A percentile compares a stretch with the other conserved stretches of the same genome.
These are phyloP conservation scores for Sporothrix schenckii DNA, from an alignment of 2,329 filamentous ascomycete genomes.

Conservation along the genomic window DNA sequence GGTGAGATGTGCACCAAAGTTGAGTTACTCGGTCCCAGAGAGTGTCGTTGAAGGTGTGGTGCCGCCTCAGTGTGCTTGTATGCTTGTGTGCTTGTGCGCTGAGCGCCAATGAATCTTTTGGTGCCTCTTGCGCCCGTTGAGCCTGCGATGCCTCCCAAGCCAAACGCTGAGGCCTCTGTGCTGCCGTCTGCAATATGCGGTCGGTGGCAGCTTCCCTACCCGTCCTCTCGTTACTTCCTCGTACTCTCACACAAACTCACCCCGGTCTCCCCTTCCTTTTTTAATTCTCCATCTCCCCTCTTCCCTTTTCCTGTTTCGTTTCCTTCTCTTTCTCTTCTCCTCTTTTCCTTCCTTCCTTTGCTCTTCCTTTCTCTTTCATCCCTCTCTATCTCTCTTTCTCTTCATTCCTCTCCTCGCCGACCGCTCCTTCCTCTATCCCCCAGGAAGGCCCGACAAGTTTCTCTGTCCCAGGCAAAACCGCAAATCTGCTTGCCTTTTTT, in stretches of 20 bases:
- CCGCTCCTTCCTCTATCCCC: constrained; percentile 27
- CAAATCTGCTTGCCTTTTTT: constrained; percentile 8
- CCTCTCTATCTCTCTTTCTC: constrained; percentile 16
- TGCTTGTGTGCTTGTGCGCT: constrained; percentile 9
- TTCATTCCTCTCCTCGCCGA: constrained; percentile 25
- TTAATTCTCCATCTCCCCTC: constrained; percentile 38
- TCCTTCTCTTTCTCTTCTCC: constrained; percentile 14
- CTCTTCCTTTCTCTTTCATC: constrained; percentile 14
- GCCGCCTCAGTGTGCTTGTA: constrained; percentile 7
- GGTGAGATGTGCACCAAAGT: constrained; percentile 46
- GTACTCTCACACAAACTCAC: constrained; percentile 33
- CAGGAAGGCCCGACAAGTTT: constrained; percentile 20
- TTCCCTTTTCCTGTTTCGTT: constrained; percentile 35
- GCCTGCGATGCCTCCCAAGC: neutral
- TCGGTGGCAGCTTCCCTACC: constrained; percentile 1
- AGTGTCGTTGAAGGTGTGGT: neutral
- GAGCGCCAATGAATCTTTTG: neutral
- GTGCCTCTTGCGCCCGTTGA: neutral
- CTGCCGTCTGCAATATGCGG: constrained; percentile 19
- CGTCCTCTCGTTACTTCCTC: constrained; percentile 41
- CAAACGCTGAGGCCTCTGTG: neutral
- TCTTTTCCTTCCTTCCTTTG: constrained; percentile 1
- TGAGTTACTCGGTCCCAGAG: constrained; percentile 25
- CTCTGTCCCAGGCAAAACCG: constrained; percentile 19
- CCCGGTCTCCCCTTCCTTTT: constrained; percentile 39